Evolutionary conservation across 768 basidiomycete species (phyloP).

Genomic region (Amanita pseudoporphyria): DNA sequence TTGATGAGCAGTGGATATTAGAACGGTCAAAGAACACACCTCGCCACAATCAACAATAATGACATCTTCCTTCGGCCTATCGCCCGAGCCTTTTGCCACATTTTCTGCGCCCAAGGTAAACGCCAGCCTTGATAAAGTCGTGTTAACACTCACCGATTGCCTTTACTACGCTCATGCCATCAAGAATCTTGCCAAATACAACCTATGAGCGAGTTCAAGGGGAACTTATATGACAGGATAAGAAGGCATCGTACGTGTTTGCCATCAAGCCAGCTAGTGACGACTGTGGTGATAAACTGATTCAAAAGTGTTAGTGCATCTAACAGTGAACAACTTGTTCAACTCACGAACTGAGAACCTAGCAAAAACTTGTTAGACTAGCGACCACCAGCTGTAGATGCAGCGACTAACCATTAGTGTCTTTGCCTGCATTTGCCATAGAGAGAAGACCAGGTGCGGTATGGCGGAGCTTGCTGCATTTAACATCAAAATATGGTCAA

Average conservation of each 20-base stretch:
- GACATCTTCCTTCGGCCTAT: slow-evolving; percentile 72
- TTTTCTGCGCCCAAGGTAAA: slow-evolving; percentile 42
- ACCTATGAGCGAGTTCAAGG: slow-evolving; percentile 37
- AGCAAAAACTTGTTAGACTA: slow-evolving; percentile 8
- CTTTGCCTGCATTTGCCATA: slow-evolving; percentile 91
- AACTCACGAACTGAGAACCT: slow-evolving; percentile 83
- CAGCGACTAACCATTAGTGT: slow-evolving; percentile 69
- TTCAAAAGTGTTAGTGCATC: slow-evolving; percentile 5
- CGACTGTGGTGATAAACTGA: slow-evolving; percentile 88
- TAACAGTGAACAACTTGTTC: neutral
- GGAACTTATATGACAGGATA: neutral
- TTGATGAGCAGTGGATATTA: slow-evolving; percentile 3
- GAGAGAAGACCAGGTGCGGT: slow-evolving; percentile 80
- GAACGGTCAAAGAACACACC: slow-evolving; percentile 32
- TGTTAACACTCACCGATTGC: slow-evolving; percentile 50
- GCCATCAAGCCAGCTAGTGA: slow-evolving; percentile 86
- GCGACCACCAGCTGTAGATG: neutral
- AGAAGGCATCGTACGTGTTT: slow-evolving; percentile 52
- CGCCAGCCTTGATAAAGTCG: neutral
- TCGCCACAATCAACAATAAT: slow-evolving; percentile 83
- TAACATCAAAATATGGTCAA: slow-evolving; percentile 4
- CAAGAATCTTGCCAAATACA: slow-evolving; percentile 87
- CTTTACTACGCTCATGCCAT: slow-evolving; percentile 83
- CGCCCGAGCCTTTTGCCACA: slow-evolving; percentile 55
- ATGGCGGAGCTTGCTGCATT: slow-evolving; percentile 85